Conservation (phyloP, 306 rosid genomes). For the Dryas drummondii region DNA sequence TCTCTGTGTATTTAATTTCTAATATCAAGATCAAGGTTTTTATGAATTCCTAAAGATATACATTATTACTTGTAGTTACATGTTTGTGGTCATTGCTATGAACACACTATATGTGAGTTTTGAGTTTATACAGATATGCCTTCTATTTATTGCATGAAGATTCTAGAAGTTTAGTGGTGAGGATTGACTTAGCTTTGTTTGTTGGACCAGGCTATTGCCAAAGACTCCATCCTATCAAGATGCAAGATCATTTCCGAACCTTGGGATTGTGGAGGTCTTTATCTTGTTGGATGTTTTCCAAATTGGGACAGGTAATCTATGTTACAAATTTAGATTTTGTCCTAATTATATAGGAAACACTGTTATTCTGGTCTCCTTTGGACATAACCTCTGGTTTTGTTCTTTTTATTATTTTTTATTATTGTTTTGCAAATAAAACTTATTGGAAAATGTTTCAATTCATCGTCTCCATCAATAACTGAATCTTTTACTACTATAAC, state of each 20-base stretch:
- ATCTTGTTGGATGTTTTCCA: conserved; percentile 94
- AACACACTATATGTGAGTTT: not conserved
- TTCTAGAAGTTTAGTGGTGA: not conserved
- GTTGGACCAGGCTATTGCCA: conserved; percentile 76
- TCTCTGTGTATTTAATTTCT: not conserved
- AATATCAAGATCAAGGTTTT: not conserved
- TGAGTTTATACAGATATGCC: not conserved
- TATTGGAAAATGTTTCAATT: not conserved
- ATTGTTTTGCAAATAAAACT: not conserved
- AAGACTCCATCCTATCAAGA: conserved; percentile 77
- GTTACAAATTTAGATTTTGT: not conserved
- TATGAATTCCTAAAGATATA: not conserved
- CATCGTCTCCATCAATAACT: not conserved
- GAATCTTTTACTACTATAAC: too few relatives aligned
- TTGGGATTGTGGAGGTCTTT: conserved; percentile 98
- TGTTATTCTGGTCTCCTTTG: not conserved
- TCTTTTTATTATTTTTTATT: too few relatives aligned
- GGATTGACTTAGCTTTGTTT: conserved; percentile 18
- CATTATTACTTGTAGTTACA: not conserved
- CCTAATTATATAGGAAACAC: not conserved
- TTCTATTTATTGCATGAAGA: not conserved
- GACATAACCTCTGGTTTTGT: not conserved
- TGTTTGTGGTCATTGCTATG: not conserved
- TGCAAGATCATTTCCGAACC: conserved; percentile 98
- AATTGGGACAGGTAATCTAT: conserved; percentile 88